Conservation (phyloP, 352 stramenopile species). For the Aphanomyces cochlioides region DNA sequence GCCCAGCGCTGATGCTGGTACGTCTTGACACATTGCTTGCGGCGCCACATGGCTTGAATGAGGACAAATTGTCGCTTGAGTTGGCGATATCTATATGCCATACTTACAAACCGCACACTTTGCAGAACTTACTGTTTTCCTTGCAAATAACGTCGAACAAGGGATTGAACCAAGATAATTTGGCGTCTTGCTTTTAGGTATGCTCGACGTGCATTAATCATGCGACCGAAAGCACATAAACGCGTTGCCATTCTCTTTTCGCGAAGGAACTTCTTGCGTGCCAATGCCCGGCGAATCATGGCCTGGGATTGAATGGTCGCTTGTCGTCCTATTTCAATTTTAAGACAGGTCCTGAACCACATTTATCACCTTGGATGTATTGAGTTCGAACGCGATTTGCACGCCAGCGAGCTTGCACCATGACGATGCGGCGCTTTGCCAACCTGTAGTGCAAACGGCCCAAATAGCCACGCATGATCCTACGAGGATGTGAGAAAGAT, state of each 20-base stretch:
- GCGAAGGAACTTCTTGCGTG: constrained; percentile 69
- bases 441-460: constrained; percentile 53
- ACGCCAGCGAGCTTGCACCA: constrained; percentile 83
- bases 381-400: constrained; percentile 82
- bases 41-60: constrained; percentile 78
- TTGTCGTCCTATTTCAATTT: constrained; percentile 38
- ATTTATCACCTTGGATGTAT: constrained; percentile 70
- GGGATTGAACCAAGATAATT: constrained; percentile 73
- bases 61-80: constrained; percentile 51
- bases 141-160: constrained; percentile 71
- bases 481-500: background rate
- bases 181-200: constrained; percentile 58
- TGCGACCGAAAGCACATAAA: constrained; percentile 76
- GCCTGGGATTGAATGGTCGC: constrained; percentile 85
- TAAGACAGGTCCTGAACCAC: background rate
- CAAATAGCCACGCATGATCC: constrained; percentile 64
- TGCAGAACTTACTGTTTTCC: constrained; percentile 47
- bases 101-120: constrained; percentile 16
- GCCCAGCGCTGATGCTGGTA: constrained; percentile 58
- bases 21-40: constrained; percentile 47
- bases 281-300: constrained; percentile 79
- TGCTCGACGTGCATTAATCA: constrained; percentile 69
- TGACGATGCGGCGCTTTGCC: constrained; percentile 61
- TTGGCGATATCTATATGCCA: constrained; percentile 15
- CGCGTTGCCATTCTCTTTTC: constrained; percentile 87